Base-by-base conservation (phyloP, 2,329 filamentous ascomycete genomes). In the Claviceps capensis region DNA sequence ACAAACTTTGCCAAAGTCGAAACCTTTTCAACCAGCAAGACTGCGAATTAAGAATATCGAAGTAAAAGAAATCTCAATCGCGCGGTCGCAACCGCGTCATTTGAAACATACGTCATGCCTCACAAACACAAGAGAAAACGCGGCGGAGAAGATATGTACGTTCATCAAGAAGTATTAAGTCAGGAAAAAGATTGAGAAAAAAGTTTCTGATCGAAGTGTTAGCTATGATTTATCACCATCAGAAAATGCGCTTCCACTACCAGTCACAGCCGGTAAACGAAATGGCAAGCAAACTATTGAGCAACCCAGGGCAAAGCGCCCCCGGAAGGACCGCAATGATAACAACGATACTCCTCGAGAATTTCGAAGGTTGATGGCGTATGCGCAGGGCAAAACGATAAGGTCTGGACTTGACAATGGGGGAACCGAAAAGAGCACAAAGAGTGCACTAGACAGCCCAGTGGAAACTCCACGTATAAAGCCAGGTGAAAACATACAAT, bases 271-370 rank as follows among this genome's bases (percentile, higher is more conserved):
- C 53, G 52, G 62, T 57, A 56, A 47, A 43, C 54, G 54, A 50
- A 58, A 65, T 54, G 60, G 63, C 51, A 65, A 59, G 42, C 55
- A 47, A 52, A 40, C 41, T n/a, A 14, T 22, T 4, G 51, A 70
- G 68, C 61, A 76, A 72, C 67, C 52, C 57, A 61, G 56, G 63
- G 65, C 58, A 61, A 79, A 70, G 61, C 74, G 67, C 63, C 56
- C 63, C 53, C 55, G 61, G 48, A 75, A 76, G 59, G 71, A 69
- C 11, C 75, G 69, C 64, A 69, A 54, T 49, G 67, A 65, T 34
- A 72, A 77, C 41, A 83, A 95, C 65, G 93, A 97, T 69, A 90
- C 86, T 1, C 93, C 93, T 0, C 85, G 88, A 58, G 88, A 86
- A 1, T 98, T 98, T 67, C 80, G 81, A 55, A 82, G 89, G 13